Evolutionary conservation across 805 yeast species (phyloP).

Genomic region (Metschnikowia colocasiae): DNA sequence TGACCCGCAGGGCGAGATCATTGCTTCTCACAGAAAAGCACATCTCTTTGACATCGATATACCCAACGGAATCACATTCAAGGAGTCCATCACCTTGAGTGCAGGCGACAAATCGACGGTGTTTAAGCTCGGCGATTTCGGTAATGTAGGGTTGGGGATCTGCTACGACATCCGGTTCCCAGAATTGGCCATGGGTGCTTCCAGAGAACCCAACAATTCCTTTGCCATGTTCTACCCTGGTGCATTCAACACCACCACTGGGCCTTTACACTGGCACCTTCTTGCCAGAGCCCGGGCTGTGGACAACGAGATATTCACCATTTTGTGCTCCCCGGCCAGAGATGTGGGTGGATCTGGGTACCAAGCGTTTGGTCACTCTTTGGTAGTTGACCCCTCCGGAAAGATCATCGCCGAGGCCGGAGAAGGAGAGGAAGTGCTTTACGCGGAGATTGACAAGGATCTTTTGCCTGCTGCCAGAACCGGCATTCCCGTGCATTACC

Average conservation of each 20-base stretch:
- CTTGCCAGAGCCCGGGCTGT: slow-evolving; percentile 71
- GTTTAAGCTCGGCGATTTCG: slow-evolving; percentile 51
- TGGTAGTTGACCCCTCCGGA: slow-evolving; percentile 63
- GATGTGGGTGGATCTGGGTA: slow-evolving; percentile 52
- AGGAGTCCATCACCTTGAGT: slow-evolving; percentile 70
- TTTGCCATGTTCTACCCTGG: slow-evolving; percentile 81
- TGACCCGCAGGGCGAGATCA: slow-evolving; percentile 63
- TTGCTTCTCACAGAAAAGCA: slow-evolving; percentile 86
- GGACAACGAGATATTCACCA: slow-evolving; percentile 55
- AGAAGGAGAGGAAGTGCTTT: slow-evolving; percentile 70
- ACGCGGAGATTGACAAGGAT: slow-evolving; percentile 68
- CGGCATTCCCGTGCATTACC: slow-evolving; percentile 65
- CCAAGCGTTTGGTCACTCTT: slow-evolving; percentile 65
- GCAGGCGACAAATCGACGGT: slow-evolving; percentile 85
- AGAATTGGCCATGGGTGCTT: slow-evolving; percentile 67
- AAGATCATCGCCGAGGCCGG: slow-evolving; percentile 67
- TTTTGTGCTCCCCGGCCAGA: slow-evolving; percentile 87
- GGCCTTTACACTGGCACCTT: slow-evolving; percentile 80
- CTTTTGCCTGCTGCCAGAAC: slow-evolving; percentile 53
- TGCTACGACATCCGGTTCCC: slow-evolving; percentile 83
- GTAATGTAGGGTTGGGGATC: slow-evolving; percentile 71
- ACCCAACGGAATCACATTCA: slow-evolving; percentile 85
- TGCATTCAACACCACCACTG: slow-evolving; percentile 81
- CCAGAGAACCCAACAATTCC: slow-evolving; percentile 55
- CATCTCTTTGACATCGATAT: slow-evolving; percentile 92